Evolutionary conservation across 2,329 filamentous ascomycete species (phyloP).

Genomic region (Cercospora janseana): DNA sequence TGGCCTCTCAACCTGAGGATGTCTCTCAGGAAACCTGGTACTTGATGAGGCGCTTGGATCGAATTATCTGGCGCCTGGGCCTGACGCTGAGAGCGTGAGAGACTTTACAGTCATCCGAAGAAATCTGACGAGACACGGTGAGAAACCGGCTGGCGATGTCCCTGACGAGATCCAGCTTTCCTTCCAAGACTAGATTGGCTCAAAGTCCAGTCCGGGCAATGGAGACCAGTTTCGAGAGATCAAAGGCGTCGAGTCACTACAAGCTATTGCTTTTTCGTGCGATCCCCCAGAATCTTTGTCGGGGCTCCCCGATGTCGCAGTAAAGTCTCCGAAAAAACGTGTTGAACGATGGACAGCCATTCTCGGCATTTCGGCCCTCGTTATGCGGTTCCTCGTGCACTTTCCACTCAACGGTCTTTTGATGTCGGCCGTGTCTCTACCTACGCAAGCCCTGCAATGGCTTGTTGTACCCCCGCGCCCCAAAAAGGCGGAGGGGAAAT

Average conservation of each 20-base stretch:
- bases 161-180: conserved; percentile 15
- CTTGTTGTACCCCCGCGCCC: conserved; percentile 6
- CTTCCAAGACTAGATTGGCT: conserved; percentile 13
- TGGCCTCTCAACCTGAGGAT: conserved; percentile 15
- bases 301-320: conserved; percentile 18
- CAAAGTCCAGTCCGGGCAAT: conserved; percentile 11
- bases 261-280: conserved; percentile 21
- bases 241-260: too few species aligned
- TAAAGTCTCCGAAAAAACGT: conserved; percentile 10
- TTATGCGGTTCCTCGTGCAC: conserved; percentile 13
- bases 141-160: conserved; percentile 16
- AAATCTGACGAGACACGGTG: conserved; percentile 20
- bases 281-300: conserved; percentile 21
- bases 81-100: conserved; percentile 6
- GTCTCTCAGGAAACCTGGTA: conserved; percentile 13
- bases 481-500: too few species aligned
- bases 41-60: conserved; percentile 15
- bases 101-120: conserved; percentile 22
- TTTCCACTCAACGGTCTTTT: not conserved
- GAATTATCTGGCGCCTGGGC: conserved; percentile 16
- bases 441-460: conserved; percentile 8
- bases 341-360: conserved; percentile 14
- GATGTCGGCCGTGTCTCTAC: conserved; percentile 10
- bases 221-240: too few species aligned
- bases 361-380: conserved; percentile 15